phyloP scores from a whole-genome alignment of 352 stramenopile species.

The Plasmopara viticola region DNA sequence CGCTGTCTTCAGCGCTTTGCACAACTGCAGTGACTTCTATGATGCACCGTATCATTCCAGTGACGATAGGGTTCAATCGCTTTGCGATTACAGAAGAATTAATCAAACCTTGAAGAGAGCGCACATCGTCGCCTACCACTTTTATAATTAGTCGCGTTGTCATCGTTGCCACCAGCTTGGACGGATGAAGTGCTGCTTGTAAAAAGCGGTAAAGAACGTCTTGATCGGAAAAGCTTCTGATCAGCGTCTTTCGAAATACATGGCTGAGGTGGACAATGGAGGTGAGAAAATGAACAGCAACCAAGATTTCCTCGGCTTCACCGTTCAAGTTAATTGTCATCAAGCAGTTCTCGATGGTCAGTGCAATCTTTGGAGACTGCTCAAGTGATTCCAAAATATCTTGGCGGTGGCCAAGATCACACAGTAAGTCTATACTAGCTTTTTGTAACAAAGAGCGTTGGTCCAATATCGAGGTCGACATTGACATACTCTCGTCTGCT shows the following conservation, averaged over 20 bases:
- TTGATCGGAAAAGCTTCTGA: constrained; percentile 44
- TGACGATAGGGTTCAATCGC: constrained; percentile 40
- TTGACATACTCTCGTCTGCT: constrained; percentile 18
- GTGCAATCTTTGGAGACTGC: constrained; percentile 39
- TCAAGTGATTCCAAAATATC: constrained; percentile 54
- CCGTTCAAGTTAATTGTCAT: constrained; percentile 67
- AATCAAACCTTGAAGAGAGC: constrained; percentile 40
- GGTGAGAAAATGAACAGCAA: constrained; percentile 59
- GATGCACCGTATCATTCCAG: constrained; percentile 52
- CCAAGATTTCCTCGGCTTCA: constrained; percentile 44
- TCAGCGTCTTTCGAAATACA: constrained; percentile 55
- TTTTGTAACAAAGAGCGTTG: constrained; percentile 39
- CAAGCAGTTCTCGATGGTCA: constrained; percentile 45
- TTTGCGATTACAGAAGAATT: constrained; percentile 29
- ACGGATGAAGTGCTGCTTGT: constrained; percentile 62
- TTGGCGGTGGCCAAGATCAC: constrained; percentile 47
- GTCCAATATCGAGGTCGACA: constrained; percentile 32
- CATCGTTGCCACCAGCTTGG: constrained; percentile 47
- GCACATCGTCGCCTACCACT: constrained; percentile 54
- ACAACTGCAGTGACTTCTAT: constrained; percentile 37
- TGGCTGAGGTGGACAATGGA: constrained; percentile 43
- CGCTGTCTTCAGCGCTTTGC: constrained; percentile 34
- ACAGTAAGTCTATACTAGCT: constrained; percentile 61
- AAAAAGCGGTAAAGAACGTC: constrained; percentile 63
- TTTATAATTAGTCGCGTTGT: constrained; percentile 51